Conservation (phyloP, 177 flowering plant genomes). For the Vitis hybrid region DNA sequence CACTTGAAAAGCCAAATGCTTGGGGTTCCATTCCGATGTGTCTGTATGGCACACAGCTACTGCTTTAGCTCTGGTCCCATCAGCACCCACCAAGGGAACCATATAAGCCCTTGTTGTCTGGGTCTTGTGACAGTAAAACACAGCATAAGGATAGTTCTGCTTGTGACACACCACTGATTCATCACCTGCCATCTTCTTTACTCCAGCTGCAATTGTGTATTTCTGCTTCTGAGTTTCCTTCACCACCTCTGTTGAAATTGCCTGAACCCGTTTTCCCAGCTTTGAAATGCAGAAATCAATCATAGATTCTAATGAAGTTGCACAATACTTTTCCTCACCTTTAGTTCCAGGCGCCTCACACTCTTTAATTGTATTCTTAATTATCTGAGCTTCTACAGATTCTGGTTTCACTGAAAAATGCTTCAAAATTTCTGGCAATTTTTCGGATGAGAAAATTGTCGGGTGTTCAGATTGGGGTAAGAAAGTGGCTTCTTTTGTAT, state of each 20-base stretch:
- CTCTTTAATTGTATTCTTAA: slow-evolving; percentile 36
- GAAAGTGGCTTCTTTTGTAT: slow-evolving; percentile 28
- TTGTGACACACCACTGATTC: slow-evolving; percentile 47
- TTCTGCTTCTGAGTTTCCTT: slow-evolving; percentile 27
- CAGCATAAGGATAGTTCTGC: slow-evolving; percentile 43
- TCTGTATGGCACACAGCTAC: slow-evolving; percentile 46
- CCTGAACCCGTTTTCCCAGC: slow-evolving; percentile 32
- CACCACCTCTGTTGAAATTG: slow-evolving; percentile 30
- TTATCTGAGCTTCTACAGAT: slow-evolving; percentile 25
- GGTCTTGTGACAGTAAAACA: slow-evolving; percentile 46
- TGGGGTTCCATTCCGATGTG: slow-evolving; percentile 54
- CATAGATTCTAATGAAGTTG: slow-evolving; percentile 62
- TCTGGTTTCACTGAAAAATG: slow-evolving; percentile 23
- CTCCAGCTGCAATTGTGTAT: slow-evolving; percentile 27
- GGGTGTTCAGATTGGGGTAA: slow-evolving; percentile 28
- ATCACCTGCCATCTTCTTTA: slow-evolving; percentile 23
- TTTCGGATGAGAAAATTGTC: slow-evolving; percentile 33
- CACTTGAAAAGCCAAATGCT: slow-evolving; percentile 52
- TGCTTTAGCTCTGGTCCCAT: slow-evolving; percentile 40
- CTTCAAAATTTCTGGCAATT: slow-evolving; percentile 22
- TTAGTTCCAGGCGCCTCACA: slow-evolving; percentile 34
- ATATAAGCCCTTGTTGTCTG: slow-evolving; percentile 27
- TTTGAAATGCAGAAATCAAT: slow-evolving; percentile 37
- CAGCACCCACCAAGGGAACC: slow-evolving; percentile 34
- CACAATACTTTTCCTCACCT: slow-evolving; percentile 51